Evolutionary conservation across 306 rosid genomes (phyloP).

Genomic region (Gastrolobium villosum): DNA sequence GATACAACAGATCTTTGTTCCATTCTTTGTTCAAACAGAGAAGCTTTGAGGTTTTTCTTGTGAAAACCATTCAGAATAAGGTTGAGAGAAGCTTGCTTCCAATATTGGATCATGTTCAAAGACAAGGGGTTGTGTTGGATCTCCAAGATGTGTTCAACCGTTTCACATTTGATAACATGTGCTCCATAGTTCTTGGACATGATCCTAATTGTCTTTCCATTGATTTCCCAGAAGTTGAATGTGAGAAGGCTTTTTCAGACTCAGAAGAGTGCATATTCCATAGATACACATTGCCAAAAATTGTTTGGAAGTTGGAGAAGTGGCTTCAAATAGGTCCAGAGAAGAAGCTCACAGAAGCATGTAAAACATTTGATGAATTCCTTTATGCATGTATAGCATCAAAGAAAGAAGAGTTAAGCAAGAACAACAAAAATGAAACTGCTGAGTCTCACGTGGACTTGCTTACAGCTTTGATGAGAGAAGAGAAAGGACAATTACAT

Average conservation of each 20-base stretch:
- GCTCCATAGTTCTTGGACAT: conserved; percentile 51
- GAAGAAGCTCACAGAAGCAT: conserved; percentile 44
- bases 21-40: conserved; percentile 12
- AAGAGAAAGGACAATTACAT: no score
- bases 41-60: conserved; percentile 34
- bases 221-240: conserved; percentile 48
- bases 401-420: conserved; percentile 34
- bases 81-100: conserved; percentile 37
- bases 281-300: conserved; percentile 41
- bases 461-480: conserved; percentile 46
- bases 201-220: conserved; percentile 55
- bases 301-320: conserved; percentile 56
- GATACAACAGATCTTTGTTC: conserved; percentile 36
- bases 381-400: conserved; percentile 43
- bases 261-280: conserved; percentile 44
- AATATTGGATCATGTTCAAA: conserved; percentile 1
- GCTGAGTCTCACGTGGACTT: conserved; percentile 32
- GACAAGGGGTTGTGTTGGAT: conserved; percentile 42
- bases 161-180: conserved; percentile 56
- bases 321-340: conserved; percentile 58
- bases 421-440: neutral
- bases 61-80: conserved; percentile 34
- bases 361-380: conserved; percentile 48
- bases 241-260: conserved; percentile 56
- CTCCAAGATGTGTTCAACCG: conserved; percentile 55